phyloP scores from a whole-genome alignment of 2,329 filamentous ascomycete genomes.

The Fusarium stilboides region DNA sequence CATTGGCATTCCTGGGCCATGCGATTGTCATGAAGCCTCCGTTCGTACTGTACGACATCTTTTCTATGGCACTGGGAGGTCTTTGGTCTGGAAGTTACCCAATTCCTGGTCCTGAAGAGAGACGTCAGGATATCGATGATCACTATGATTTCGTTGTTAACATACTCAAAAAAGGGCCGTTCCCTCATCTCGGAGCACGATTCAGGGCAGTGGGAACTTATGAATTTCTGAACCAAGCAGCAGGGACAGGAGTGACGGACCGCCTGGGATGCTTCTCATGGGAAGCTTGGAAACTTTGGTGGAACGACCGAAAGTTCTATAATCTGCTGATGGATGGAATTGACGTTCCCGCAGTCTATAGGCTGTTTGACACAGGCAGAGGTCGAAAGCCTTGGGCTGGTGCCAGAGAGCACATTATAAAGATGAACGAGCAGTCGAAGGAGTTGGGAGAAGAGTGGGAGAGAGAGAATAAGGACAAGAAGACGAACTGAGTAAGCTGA shows the following conservation, averaged over 20 bases:
- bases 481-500: slow-evolving; percentile 28
- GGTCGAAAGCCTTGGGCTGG: slow-evolving; percentile 59
- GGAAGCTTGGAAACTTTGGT: slow-evolving; percentile 62
- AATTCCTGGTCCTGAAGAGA: slow-evolving; percentile 42
- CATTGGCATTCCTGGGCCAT: slow-evolving; percentile 52
- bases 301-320: slow-evolving; percentile 58
- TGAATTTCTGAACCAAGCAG: slow-evolving; percentile 58
- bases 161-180: slow-evolving; percentile 45
- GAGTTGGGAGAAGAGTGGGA: slow-evolving; percentile 43
- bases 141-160: slow-evolving; percentile 47
- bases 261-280: slow-evolving; percentile 57
- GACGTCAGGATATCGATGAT: slow-evolving; percentile 49
- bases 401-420: slow-evolving; percentile 53
- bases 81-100: slow-evolving; percentile 50
- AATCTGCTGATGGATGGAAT: slow-evolving; percentile 57
- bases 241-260: slow-evolving; percentile 60
- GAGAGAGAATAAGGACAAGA: slow-evolving; percentile 43
- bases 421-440: slow-evolving; percentile 46
- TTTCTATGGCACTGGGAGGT: slow-evolving; percentile 51
- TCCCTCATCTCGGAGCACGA: slow-evolving; percentile 48
- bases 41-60: slow-evolving; percentile 51
- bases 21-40: slow-evolving; percentile 47
- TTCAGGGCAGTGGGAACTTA: slow-evolving; percentile 44
- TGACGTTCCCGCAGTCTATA: slow-evolving; percentile 58
- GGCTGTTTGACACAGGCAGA: slow-evolving; percentile 58